A percentile compares a stretch with the other conserved stretches of the same genome.
Evolutionary conservation across 768 basidiomycete species (phyloP).

Genomic region (Cyclocybe aegerita): DNA sequence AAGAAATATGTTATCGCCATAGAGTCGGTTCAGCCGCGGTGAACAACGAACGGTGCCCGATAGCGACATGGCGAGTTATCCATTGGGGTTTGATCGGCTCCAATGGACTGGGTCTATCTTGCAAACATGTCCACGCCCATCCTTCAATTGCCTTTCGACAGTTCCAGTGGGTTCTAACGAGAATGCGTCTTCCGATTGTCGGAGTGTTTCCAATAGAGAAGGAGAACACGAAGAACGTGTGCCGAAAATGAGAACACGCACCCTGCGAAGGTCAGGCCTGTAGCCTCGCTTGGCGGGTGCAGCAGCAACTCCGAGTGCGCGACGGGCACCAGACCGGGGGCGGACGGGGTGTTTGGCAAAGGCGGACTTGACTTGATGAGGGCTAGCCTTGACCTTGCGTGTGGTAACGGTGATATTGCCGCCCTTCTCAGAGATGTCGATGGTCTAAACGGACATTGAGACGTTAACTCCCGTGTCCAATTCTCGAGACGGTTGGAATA

Average conservation of each 20-base stretch:
- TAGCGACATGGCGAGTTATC: constrained; percentile 73
- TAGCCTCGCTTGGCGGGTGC: constrained; percentile 63
- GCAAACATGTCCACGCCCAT: constrained; percentile 94
- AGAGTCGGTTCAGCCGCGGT: constrained; percentile 67
- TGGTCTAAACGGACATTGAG: constrained; percentile 43
- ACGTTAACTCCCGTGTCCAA: constrained; percentile 2
- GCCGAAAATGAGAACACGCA: constrained; percentile 38
- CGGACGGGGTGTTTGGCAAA: constrained; percentile 55
- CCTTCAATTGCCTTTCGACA: constrained; percentile 67
- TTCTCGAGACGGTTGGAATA: constrained; percentile 5
- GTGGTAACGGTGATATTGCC: constrained; percentile 60
- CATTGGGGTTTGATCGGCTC: constrained; percentile 63
- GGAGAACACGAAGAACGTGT: constrained; percentile 14
- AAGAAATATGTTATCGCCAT: constrained; percentile 60
- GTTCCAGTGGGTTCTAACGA: constrained; percentile 92
- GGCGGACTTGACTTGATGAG: constrained; percentile 47
- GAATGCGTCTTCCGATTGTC: constrained; percentile 51
- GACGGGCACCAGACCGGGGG: constrained; percentile 68
- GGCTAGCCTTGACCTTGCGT: constrained; percentile 62
- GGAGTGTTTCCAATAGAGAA: constrained; percentile 9
- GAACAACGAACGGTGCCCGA: constrained; percentile 67
- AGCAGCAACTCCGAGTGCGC: constrained; percentile 65
- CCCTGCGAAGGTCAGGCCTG: constrained; percentile 75
- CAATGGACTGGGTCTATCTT: constrained; percentile 54
- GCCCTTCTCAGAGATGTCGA: constrained; percentile 58